Base-by-base conservation (phyloP, 495 filamentous ascomycete species). In the Platismatia glauca region DNA sequence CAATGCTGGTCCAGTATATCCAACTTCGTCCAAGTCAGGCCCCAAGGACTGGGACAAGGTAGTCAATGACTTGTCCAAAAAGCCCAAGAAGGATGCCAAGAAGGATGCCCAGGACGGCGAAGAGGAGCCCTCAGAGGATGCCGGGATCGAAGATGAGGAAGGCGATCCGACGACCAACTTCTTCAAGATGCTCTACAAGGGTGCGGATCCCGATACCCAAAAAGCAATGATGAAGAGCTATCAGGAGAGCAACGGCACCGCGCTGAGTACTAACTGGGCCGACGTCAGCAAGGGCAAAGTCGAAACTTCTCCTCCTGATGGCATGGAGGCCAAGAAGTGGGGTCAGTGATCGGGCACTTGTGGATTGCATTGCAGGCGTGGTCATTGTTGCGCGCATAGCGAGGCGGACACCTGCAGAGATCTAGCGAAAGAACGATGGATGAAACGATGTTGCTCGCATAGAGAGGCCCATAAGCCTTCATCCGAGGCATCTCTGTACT, bases 141-240 rank as follows among this genome's bases (percentile, higher is more conserved):
- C 76, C 13, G 80, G 82, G 35, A 80, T 81, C 6, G 83, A 86
- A 9, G 82, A 86, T 22, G 82, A 85, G 24, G 84, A 83, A 20
- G 83, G 79, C 7, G 86, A 89, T 57, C 82, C 89, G n/a, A 87
- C 89, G 5, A 88, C 94, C 64, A 72, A 70, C 4, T 98, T 97
- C 76, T 98, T 98, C 80, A 93, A 95, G 79, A 86, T 87, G 71
- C 79, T 98, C 0, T 97, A 94, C 74, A 85, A 87, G 64, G 78
- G 78, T 59, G 87, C 91, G 0, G 85, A 89, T 59, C 82, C 84
- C 0, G 92, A 98, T 64, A 90, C 89, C 41, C 84, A 82, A 68
- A 82, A 90, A 5, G 94, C 94, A 4, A 98, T 98, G 94, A 90
- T 96, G 83, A 98, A 98, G 82, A 96, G 90, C 72, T 97, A 89